Base-by-base conservation (phyloP, 345 rosid species). In the Populus alba region DNA sequence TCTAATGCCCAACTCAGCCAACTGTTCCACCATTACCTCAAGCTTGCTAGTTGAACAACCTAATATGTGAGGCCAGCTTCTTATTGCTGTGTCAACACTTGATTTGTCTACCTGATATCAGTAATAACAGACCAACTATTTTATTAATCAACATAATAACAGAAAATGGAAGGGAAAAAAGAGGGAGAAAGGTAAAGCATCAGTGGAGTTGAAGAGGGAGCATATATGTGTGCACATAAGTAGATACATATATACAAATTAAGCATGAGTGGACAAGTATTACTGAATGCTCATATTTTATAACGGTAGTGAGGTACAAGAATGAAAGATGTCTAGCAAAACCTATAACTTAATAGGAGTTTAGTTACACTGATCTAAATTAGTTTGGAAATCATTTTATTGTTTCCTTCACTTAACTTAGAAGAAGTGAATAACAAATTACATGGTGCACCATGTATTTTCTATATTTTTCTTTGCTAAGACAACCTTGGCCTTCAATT, bases 11-110 rank as follows among this genome's bases (percentile, higher is more conserved):
- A 92, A 73, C 27, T 85, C 86, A 71, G 83, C 88, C 76, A 93
- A 83, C 65, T 87, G 88, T 37, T 89, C 88, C 62, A 92, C 80
- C 89, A 87, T 90, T 77, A 87, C 68, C 85, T 86, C 81, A 78
- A 93, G 79, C 85, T 89, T 91, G 78, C 87, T 80, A 33, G 86
- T 89, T 77, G 96, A 90, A 81, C 98, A 91, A 39, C 97, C 99
- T 75, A 95, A 79, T 49, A 95, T 59, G 72, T 83, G 87, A 82
- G 99, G 99, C 95, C 92, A 93, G 79, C 91, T 82, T 85, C 79
- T 89, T 71, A 95, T 82, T 75, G 93, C 96, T 1, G 73, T 85
- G 80, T 93, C 89, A 41, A 89, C 76, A 45, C 82, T 83, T 66
- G 63, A 76, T 88, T 87, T 84, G 7, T 90, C 89, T 41, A 93